phyloP scores from a whole-genome alignment of 768 basidiomycete genomes.

The Mycena maculata region DNA sequence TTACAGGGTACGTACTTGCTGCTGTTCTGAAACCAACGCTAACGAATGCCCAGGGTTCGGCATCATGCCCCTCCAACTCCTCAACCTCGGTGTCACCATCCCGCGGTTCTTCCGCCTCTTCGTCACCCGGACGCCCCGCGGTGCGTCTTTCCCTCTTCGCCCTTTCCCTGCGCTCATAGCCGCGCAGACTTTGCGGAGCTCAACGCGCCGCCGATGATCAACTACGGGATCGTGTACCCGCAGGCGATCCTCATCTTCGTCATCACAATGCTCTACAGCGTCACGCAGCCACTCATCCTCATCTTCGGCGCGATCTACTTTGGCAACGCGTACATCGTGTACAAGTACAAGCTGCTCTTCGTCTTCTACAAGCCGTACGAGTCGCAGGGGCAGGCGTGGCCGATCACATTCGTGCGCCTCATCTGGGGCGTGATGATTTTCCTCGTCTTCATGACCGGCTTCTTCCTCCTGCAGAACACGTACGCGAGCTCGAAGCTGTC shows the following conservation, averaged over 20 bases:
- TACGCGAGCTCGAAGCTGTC: constrained; percentile 43
- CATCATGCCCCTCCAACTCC: constrained; percentile 94
- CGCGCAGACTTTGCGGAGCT: constrained; percentile 90
- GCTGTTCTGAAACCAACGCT: not conserved
- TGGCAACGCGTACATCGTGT: constrained; percentile 94
- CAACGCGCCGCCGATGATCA: constrained; percentile 98
- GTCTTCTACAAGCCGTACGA: constrained; percentile 99
- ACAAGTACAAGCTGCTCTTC: constrained; percentile 97
- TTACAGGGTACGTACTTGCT: constrained; percentile 68
- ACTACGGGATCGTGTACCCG: constrained; percentile 97
- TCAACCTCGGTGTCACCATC: constrained; percentile 91
- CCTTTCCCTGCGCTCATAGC: constrained; percentile 3
- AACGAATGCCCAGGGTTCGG: constrained; percentile 70
- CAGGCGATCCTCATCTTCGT: constrained; percentile 97
- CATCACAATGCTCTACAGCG: constrained; percentile 94
- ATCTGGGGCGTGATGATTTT: constrained; percentile 95
- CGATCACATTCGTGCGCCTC: constrained; percentile 91
- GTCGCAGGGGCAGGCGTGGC: constrained; percentile 97
- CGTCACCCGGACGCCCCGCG: constrained; percentile 90
- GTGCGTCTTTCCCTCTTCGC: constrained; percentile 50
- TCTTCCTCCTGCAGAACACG: constrained; percentile 76
- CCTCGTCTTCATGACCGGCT: constrained; percentile 96
- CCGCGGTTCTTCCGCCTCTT: constrained; percentile 83
- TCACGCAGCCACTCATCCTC: constrained; percentile 94
- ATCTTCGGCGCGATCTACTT: constrained; percentile 97